Evolutionary conservation across 78 protist species (phyloP), one percentile per base, ranked within the genome.

Genomic region (Dictyostelium firmibasis): DNA sequence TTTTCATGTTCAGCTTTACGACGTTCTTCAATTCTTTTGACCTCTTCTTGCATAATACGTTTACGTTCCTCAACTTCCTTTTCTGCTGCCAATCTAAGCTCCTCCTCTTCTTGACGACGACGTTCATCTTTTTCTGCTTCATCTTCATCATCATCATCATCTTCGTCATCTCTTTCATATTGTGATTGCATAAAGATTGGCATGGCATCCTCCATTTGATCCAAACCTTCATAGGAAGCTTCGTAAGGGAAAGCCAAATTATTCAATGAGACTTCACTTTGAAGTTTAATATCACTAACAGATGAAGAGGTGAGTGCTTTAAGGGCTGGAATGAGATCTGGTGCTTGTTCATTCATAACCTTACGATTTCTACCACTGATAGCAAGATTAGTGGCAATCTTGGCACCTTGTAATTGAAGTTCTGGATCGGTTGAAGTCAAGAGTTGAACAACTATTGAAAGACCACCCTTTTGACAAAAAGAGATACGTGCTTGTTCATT

Each of bases 401-500:
- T 89, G 31, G 94, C 50, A 81, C 94, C 94, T 70, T 89, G 94
- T 27, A 89, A 35, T 89, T 89, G 94, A 3, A 89, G 35, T 77
- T 89, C 94, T 29, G 76, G 82, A 70, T 89, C 94, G 2, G 62
- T 25, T 23, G 87, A 78, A 1, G 50, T 41, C 27, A 89, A 60
- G 6, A 89, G 38, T 20, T 35, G 23, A 13, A 35, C 33, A 2
- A 89, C 94, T 50, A 81, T 81, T 4, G 87, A 23, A 14, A 89
- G 72, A 31, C 94, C 94, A 81, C 94, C 94, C 57, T 89, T 89
- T 47, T 89, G 94, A 81, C 94, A 89, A 43, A 89, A 89, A 13
- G 94, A 47, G 4, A 89, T 81, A 43, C 94, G 47, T 14, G 94
- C 94, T 38, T 43, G 57, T 69, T 89, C 94, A 47, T 89, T 89